Percentiles rank a stretch among this genome's conserved stretches.
Conservation (phyloP, 2,329 filamentous ascomycete species). For the Colletotrichum tanaceti region DNA sequence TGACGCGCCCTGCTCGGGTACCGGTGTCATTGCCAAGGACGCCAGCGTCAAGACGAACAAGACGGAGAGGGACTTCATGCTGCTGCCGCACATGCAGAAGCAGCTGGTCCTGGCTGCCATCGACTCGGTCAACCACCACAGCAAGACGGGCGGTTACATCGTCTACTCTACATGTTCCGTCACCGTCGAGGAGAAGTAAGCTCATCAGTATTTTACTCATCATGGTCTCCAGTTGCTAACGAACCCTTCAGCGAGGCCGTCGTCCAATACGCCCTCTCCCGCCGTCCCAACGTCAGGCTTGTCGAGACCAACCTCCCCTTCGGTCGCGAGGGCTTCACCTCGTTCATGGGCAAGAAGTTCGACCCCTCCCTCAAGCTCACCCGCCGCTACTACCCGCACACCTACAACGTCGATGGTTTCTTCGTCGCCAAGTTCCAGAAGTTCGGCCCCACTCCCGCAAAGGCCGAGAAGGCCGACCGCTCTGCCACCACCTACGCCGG, state of each 20-base stretch:
- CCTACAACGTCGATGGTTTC: conserved; percentile 97
- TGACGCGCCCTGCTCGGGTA: conserved; percentile 77
- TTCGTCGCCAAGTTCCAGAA: conserved; percentile 99
- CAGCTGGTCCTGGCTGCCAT: conserved; percentile 93
- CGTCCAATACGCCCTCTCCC: conserved; percentile 91
- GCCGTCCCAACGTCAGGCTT: conserved; percentile 92
- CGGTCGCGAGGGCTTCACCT: conserved; percentile 91
- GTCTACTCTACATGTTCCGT: conserved; percentile 98
- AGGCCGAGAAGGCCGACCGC: conserved; percentile 47
- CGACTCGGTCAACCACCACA: conserved; percentile 90
- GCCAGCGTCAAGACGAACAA: conserved; percentile 98
- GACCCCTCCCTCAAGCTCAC: conserved; percentile 86
- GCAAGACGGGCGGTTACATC: conserved; percentile 93
- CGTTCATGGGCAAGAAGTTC: conserved; percentile 91
- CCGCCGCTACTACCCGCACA: conserved; percentile 87
- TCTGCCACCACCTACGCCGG: conserved; percentile 48
- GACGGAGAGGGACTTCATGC: conserved; percentile 91
- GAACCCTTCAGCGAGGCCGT: conserved; percentile 78
- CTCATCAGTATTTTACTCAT: neutral
- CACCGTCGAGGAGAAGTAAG: conserved; percentile 81
- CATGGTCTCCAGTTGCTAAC: conserved; percentile 27
- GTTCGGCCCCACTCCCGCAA: conserved; percentile 78
- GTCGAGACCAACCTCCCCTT: conserved; percentile 92
- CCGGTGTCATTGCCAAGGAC: conserved; percentile 97
- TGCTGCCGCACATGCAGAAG: conserved; percentile 93